Base-by-base conservation (phyloP, 805 yeast species). In the Schwanniomyces yamadae region DNA sequence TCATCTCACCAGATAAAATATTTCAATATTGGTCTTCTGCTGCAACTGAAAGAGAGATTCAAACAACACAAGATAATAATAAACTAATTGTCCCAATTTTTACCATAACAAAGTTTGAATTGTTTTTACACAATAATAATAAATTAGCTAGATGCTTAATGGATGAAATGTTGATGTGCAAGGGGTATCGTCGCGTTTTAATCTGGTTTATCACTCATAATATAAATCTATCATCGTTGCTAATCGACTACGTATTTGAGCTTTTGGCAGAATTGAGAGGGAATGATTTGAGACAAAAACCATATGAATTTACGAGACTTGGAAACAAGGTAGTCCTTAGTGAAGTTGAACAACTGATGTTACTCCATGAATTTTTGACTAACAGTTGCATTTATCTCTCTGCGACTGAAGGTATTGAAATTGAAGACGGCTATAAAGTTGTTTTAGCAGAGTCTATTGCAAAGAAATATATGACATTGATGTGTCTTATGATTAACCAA, bases 141-240 rank as follows among this genome's bases (percentile, higher is more conserved):
- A 61, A 68, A 8, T 59, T 79, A 3, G 73, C 80, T 0, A 73
- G 77, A 52, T 63, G 73, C 12, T 61, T 82, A 34, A 61, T 82
- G 52, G 89, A 82, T 55, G 91, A 84, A 56, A 61, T 84, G 68
- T 61, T 84, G 36, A 82, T 83, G 86, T 75, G 80, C 34, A 61
- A 64, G 37, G 88, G 88, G 0, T 73, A 69, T 45, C 69, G 90
- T 46, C 57, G 87, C 20, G 75, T 75, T 0, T 51, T 82, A 10
- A 78, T 84, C 28, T 81, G 87, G 86, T 78, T 75, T 42, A 55
- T 84, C 14, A 79, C 88, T 1, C 86, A 79, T 52, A 50, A 52
- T 24, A 55, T 78, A 47, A 75, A 78, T 34, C 55, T 80, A 13
- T 76, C 76, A 20, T 73, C 74, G 45, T 57, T 76, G 38, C 47